These are phyloP conservation scores for Incumbomyces delicatus DNA, from an alignment of 2,329 filamentous ascomycete species.

Conservation along the genomic window DNA sequence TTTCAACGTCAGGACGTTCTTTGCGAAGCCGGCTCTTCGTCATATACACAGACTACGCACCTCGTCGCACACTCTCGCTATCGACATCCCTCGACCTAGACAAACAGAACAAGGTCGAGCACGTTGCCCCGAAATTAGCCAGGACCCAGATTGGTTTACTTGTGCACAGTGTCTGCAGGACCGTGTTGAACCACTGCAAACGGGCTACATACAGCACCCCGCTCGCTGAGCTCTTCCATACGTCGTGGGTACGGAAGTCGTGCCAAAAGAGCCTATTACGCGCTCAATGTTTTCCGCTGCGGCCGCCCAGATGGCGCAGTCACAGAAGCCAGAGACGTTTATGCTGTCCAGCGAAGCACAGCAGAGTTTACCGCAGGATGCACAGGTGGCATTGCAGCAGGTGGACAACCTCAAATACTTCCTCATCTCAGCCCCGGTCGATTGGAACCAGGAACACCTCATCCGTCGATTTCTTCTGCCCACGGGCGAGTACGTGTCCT, in stretches of 20 bases:
- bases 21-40: constrained; percentile 20
- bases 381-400: constrained; percentile 93
- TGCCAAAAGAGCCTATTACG: constrained; percentile 1
- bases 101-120: constrained; percentile 1
- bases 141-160: neutral
- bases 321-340: constrained; percentile 96
- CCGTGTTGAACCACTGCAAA: neutral
- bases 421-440: constrained; percentile 93
- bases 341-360: constrained; percentile 96
- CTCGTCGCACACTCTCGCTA: constrained; percentile 2
- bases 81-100: too few species aligned
- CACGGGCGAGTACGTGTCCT: constrained; percentile 97
- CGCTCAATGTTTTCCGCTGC: constrained; percentile 69
- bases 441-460: constrained; percentile 95
- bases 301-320: constrained; percentile 71
- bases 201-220: neutral
- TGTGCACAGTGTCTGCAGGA: neutral
- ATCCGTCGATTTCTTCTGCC: constrained; percentile 91
- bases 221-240: too few species aligned
- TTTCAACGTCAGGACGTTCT: constrained; percentile 20
- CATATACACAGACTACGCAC: constrained; percentile 19
- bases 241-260: too few species aligned
- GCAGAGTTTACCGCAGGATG: constrained; percentile 89
- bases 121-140: neutral
- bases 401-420: constrained; percentile 99